Base-by-base conservation (phyloP, 1,284 basidiomycete species). In the Trametes hirsuta region DNA sequence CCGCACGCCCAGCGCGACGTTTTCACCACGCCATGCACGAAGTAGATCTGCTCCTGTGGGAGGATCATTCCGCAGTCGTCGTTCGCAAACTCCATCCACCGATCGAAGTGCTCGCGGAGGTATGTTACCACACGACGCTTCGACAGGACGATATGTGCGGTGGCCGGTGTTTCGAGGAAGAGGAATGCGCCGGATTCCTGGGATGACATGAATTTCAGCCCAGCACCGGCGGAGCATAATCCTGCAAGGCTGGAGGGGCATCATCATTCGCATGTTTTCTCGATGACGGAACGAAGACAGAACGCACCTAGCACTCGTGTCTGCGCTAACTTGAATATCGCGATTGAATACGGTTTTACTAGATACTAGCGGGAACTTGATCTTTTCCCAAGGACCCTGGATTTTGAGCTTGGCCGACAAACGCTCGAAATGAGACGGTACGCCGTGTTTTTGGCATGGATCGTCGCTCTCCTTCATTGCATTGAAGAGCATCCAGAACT, bases 71-170 rank as follows among this genome's bases (percentile, higher is more conserved):
- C 51, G n/a, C 34, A 34, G 8, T 44, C 41, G 30, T 35, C 36
- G 22, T 64, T 62, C 14, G 68, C 65, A 48, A 69, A 68, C 24
- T 52, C 57, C 44, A 64, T 35, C 70, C 70, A 71, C 40, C 50
- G 60, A 3, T 61, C 51, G 45, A 65, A 61, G 57, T 69, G 52
- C 6, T 60, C 49, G 2, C 55, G 52, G 46, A 61, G 54, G 56
- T 64, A 55, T 24, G 30, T 46, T 14, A 46, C 51, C 56, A 70
- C 59, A 25, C 53, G 53, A 1, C 49, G 53, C 25, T 46, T 54
- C 6, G 51, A 41, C 15, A 42, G 14, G 30, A 60, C 41, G 6
- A 48, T 39, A 14, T 39, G 37, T 15, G 21, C 22, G 14, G 41
- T 9, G 3, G 35, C 58, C 5, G 58, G 58, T 4, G 50, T 39